Evolutionary conservation across 495 filamentous ascomycete genomes (phyloP).

Genomic region (Parathielavia appendiculata): DNA sequence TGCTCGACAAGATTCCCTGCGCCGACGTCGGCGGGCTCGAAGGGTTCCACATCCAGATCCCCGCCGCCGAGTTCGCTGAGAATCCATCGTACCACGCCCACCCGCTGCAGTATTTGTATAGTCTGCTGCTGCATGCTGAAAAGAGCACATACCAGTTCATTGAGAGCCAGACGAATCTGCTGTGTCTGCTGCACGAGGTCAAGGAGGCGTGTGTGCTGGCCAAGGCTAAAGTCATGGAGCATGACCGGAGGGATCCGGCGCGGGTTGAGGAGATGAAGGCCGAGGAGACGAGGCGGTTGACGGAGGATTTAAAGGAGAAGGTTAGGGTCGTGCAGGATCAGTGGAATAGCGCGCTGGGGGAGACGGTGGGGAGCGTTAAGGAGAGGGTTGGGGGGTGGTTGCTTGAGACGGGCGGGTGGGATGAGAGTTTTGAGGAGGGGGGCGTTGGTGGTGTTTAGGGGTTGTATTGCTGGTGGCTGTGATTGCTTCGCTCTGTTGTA

Average conservation of each 20-base stretch:
- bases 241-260: slow-evolving; percentile 52
- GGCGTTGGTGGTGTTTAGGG: slow-evolving; percentile 41
- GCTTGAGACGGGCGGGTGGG: slow-evolving; percentile 66
- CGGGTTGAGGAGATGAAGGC: slow-evolving; percentile 53
- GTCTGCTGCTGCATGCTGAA: slow-evolving; percentile 76
- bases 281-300: slow-evolving; percentile 63
- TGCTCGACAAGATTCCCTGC: slow-evolving; percentile 72
- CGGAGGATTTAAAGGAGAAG: slow-evolving; percentile 86
- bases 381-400: slow-evolving; percentile 60
- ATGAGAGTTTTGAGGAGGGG: slow-evolving; percentile 54
- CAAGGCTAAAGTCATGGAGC: slow-evolving; percentile 51
- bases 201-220: slow-evolving; percentile 70
- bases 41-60: slow-evolving; percentile 62
- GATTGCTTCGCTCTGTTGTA: not conserved
- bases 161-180: slow-evolving; percentile 84
- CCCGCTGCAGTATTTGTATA: slow-evolving; percentile 84
- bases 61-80: slow-evolving; percentile 71
- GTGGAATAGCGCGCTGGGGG: slow-evolving; percentile 57
- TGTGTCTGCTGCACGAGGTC: slow-evolving; percentile 92
- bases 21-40: slow-evolving; percentile 25
- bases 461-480: not conserved
- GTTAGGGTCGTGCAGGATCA: slow-evolving; percentile 84
- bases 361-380: slow-evolving; percentile 46
- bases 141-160: slow-evolving; percentile 95
- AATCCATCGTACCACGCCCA: slow-evolving; percentile 72